Evolutionary conservation across 108 stramenopile species (phyloP).

Genomic region (Skeletonema costatum): DNA sequence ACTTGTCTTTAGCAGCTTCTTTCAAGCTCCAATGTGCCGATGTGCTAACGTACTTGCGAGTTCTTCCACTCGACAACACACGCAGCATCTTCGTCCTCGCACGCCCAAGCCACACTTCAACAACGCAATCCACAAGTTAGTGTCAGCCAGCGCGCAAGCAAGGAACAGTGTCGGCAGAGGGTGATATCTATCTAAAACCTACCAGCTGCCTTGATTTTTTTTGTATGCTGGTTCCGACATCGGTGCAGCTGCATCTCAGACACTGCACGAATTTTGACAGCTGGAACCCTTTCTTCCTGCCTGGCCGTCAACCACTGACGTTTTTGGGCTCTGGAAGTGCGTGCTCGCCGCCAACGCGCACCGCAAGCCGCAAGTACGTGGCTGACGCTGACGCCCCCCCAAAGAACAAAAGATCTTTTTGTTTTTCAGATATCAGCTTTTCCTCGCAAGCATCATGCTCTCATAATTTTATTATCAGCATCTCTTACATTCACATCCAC

Average conservation of each 20-base stretch:
- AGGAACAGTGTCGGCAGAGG: too few species aligned
- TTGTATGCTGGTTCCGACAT: background rate
- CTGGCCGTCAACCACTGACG: background rate
- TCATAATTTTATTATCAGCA: constrained; percentile 4
- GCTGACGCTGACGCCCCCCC: background rate
- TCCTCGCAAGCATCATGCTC: background rate
- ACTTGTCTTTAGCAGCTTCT: too few species aligned
- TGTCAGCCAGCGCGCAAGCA: too few species aligned
- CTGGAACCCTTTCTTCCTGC: background rate
- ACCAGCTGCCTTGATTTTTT: too few species aligned
- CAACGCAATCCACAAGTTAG: too few species aligned
- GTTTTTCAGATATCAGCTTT: background rate
- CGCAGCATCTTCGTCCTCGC: too few species aligned
- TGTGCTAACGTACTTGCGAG: too few species aligned
- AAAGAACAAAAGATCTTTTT: constrained; percentile 1
- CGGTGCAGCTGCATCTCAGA: constrained; percentile 1
- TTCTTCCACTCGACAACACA: too few species aligned
- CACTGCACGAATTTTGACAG: background rate
- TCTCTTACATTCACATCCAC: constrained; percentile 14
- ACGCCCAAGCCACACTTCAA: too few species aligned
- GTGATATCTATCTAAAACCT: too few species aligned
- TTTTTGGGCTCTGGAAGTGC: background rate
- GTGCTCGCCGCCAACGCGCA: background rate
- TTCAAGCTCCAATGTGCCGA: too few species aligned
- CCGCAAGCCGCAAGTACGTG: background rate